Conservation (phyloP, 83 land plant genomes). For the Diphasiastrum complanatum region DNA sequence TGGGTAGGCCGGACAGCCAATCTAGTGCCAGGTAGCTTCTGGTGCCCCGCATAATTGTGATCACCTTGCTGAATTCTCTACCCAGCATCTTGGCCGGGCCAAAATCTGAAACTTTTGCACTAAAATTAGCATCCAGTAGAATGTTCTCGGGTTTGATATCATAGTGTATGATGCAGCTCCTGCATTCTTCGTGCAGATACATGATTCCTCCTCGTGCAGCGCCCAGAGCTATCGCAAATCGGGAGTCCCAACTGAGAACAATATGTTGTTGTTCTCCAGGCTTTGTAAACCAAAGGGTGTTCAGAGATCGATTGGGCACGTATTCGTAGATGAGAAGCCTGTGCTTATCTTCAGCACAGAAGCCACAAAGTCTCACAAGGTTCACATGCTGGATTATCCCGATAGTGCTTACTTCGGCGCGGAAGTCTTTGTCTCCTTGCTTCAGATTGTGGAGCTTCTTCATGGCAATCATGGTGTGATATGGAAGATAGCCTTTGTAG, state of each 20-base stretch:
- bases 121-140: neutral
- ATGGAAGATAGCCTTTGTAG: too few relatives aligned
- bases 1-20: constrained; percentile 3
- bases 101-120: constrained; percentile 14
- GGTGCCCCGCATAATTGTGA: constrained; percentile 11
- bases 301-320: constrained; percentile 5
- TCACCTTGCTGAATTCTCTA: neutral
- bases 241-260: constrained; percentile 2
- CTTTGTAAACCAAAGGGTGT: neutral
- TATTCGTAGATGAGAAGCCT: constrained; percentile 16
- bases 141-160: constrained; percentile 17
- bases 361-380: constrained; percentile 9
- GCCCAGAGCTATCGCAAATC: constrained; percentile 18
- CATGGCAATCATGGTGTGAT: constrained; percentile 7
- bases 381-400: constrained; percentile 7
- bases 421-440: constrained; percentile 1
- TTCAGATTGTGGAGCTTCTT: constrained; percentile 2
- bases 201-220: neutral
- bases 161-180: constrained; percentile 6
- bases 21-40: constrained; percentile 24
- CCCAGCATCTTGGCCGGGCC: constrained; percentile 12
- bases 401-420: constrained; percentile 5
- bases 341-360: constrained; percentile 8
- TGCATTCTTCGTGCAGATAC: constrained; percentile 15
- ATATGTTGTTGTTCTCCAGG: neutral